A percentile compares a stretch with the other conserved stretches of the same genome.
phyloP scores from a whole-genome alignment of 139 green algal species.

The Picochlorum sp. region DNA sequence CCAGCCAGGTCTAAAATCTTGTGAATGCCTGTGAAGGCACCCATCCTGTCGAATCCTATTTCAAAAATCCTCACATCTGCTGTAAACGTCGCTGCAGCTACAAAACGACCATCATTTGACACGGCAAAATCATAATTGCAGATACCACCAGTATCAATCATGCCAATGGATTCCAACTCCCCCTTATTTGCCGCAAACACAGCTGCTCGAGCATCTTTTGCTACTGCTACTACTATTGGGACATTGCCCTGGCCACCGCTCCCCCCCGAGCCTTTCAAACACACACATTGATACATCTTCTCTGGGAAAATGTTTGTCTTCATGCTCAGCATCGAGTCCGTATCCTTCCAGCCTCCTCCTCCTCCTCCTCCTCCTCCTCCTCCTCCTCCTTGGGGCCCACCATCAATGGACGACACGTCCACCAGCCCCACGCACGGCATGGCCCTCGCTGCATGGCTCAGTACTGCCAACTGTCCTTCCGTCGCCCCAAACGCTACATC shows the following conservation, averaged over 20 bases:
- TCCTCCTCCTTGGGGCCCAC: neutral
- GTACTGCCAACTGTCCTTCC: constrained; percentile 8
- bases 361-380: too few species aligned
- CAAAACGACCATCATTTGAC: constrained; percentile 22
- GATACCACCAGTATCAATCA: constrained; percentile 14
- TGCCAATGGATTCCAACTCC: neutral
- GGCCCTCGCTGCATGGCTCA: neutral
- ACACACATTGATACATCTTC: neutral
- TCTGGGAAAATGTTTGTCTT: neutral
- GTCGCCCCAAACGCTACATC: constrained; percentile 20
- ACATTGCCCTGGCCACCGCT: neutral
- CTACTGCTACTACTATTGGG: neutral
- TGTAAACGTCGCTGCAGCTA: constrained; percentile 36
- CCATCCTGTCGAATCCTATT: constrained; percentile 12
- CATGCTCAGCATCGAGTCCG: too few species aligned
- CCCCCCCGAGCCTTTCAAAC: neutral
- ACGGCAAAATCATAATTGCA: constrained; percentile 25
- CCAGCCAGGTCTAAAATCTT: constrained; percentile 23
- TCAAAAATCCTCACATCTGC: constrained; percentile 37
- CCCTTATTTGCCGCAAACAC: neutral
- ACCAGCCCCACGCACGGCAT: neutral
- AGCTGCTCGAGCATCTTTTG: neutral
- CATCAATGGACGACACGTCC: neutral
- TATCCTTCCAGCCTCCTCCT: too few species aligned
- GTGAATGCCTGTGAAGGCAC: constrained; percentile 6